Base-by-base conservation (phyloP, 2,329 filamentous ascomycete species). In the Zelopaecilomyces penicillatus region DNA sequence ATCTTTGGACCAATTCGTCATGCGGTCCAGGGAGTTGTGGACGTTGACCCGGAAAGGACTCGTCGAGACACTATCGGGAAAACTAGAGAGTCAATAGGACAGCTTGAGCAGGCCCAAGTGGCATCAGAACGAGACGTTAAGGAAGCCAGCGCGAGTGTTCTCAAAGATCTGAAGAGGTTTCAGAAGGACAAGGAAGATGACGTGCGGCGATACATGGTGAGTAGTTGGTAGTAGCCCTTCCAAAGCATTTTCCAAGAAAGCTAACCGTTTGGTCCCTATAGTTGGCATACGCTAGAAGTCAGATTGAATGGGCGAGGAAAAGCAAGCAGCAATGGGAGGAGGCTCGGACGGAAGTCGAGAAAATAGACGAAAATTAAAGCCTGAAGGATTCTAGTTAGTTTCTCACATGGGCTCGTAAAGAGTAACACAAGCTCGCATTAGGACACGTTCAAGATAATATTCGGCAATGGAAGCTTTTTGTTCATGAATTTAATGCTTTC, bases 151-250 rank as follows among this genome's bases (percentile, higher is more conserved):
- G 73, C 79, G 3, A 94, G 88, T 42, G 87, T 97, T 4, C 66
- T 98, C 55, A 84, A 86, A 57, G 93, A 98, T 61, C 70, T 98
- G 48, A 88, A 89, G 69, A 75, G 93, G 49, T 98, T 98, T 66
- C 94, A 98, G 65, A 74, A 74, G 47, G 90, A 97, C 66, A 98
- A 98, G 66, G 94, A 98, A 67, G 88, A 91, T 41, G 93, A 98
- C 62, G 65, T 98, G 57, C 83, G 82, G 59, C 80, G 87, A 51
- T 97, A 97, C 63, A 98, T 98, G 93, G 93, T 96, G 70, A 69
- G 85, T 40, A 9, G 6, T n/a, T 33, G 31, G 5, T 19, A 30
- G 11, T 8, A 26, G 4, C 19, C 7, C 30, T 41, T 30, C 9
- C 11, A 7, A 30, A 11, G 11, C n/a, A 31, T n/a, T 26, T 26